Evolutionary conservation across 2,329 filamentous ascomycete species (phyloP), one percentile per base, ranked within the genome.

Genomic region (Lasiodiplodia theobromae): DNA sequence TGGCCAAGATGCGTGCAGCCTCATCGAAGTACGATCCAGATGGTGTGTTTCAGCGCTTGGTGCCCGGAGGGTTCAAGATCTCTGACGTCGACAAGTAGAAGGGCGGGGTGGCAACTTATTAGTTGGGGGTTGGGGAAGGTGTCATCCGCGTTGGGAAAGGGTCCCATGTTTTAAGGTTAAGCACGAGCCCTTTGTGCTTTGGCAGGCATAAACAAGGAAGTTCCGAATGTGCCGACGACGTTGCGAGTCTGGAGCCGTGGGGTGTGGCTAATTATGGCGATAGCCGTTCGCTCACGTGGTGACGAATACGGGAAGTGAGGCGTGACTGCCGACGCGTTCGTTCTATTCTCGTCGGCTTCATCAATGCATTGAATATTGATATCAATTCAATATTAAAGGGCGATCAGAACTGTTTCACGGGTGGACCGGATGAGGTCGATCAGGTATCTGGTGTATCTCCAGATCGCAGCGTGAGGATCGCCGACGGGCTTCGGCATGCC

Each of bases 61-160:
- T 75, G 2, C 72, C 73, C 0, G 74, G 74, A 3, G 75, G 75
- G 0, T 77, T 77, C 52, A 77, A 77, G 69, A 72, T 77, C 21
- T 72, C 73, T 60, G 40, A 54, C 23, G 52, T 54, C 40, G 40
- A 18, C 28, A 6, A 28, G 28, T 28, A 28, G 1, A 28, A 28
- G 28, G 28, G 28, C 28, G 28, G 28, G 28, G 28, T 28, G 40
- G 40, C 40, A 18, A 47, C 18, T n/a, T 18, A 18, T 16, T 2
- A 47, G 40, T 47, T n/a, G 5, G 40, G 5, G 40, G 16, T n/a
- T n/a, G 37, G 37, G 37, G 28, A 28, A 28, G 28, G 28, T 28
- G 28, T 6, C 28, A 28, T 7, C 28, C 28, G 28, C 37, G 40
- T 47, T 47, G 44, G 44, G 44, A 21, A 21, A 21, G 44, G 44